Base-by-base conservation (phyloP, 306 rosid species). In the Abrus pulchellus region DNA sequence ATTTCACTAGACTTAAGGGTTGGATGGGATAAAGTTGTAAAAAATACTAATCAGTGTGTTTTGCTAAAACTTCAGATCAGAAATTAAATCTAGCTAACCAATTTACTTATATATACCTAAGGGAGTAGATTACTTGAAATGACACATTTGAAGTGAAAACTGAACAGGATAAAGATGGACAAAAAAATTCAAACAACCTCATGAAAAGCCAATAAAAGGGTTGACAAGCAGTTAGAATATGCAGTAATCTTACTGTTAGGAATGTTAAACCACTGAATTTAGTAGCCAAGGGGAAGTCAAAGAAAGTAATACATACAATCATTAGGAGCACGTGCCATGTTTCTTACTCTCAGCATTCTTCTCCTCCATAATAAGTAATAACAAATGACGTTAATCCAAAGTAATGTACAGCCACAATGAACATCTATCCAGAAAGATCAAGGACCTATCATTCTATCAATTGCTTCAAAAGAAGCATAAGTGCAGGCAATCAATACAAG, bases 401-500 rank as follows among this genome's bases (percentile, higher is more conserved):
- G 44, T 81, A 78, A 54, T 78, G 45, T 86, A 65, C 85, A 86
- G 11, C 48, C 72, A 66, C 74, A 80, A 83, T 86, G 75, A 86
- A 72, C 83, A 72, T 61, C 60, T 71, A 83, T 64, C 77, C 79
- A 54, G 76, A 75, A 75, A 43, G 81, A 74, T 68, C 65, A 65
- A 13, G 71, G 61, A 40, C 76, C 72, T 68, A 74, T 62, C 55
- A 81, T 7, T 61, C 72, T 68, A 74, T 62, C 55, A 81, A 11
- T 61, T 54, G 70, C 76, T 74, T 55, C 84, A 38, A 53, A 66
- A 68, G 78, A 85, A 73, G 70, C 78, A 11, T 9, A n/a, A 60
- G 48, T 78, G 77, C 61, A 61, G 76, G 69, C 64, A 82, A 79
- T 65, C 53, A 71, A 78, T 72, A 78, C 48, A 60, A 34, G 65